A percentile compares a stretch with the other conserved stretches of the same genome.
phyloP scores from a whole-genome alignment of 2,329 filamentous ascomycete species.

The Aspergillus sergii region DNA sequence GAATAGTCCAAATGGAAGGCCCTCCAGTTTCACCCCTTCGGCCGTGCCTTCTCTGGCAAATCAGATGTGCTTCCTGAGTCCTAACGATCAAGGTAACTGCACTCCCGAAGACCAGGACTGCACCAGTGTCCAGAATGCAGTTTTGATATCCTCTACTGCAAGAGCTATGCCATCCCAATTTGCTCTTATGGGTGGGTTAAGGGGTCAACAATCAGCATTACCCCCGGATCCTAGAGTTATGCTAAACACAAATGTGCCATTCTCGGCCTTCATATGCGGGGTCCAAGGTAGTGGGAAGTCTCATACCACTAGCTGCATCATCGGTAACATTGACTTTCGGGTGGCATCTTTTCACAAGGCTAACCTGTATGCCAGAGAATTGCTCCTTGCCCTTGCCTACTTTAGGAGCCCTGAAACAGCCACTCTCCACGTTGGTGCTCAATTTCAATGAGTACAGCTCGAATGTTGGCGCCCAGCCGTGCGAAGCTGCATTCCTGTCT shows the following conservation, averaged over 20 bases:
- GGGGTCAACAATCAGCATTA: background rate
- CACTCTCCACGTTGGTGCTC: conserved; percentile 58
- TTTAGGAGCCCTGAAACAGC: conserved; percentile 48
- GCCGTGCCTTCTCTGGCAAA: conserved; percentile 9
- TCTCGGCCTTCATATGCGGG: conserved; percentile 65
- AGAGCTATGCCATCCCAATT: conserved; percentile 18
- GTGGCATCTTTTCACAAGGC: background rate
- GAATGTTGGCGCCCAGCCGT: conserved; percentile 40
- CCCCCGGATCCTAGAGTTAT: conserved; percentile 11
- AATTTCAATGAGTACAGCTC: conserved; percentile 56
- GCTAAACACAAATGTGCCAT: conserved; percentile 42
- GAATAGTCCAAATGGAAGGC: background rate
- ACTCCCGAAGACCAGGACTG: background rate
- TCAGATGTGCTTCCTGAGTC: conserved; percentile 13
- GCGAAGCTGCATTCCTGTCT: conserved; percentile 60
- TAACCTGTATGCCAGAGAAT: conserved; percentile 37
- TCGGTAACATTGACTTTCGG: conserved; percentile 28
- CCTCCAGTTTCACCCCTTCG: background rate
- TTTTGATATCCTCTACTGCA: conserved; percentile 10
- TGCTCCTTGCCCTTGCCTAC: conserved; percentile 32
- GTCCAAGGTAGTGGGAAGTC: conserved; percentile 65
- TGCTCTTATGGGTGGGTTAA: conserved; percentile 14
- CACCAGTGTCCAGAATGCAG: conserved; percentile 7
- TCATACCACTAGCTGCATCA: conserved; percentile 61
- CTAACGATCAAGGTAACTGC: conserved; percentile 1